Base-by-base conservation (phyloP, 2,329 filamentous ascomycete genomes). In the Emmonsiellopsis sp. region DNA sequence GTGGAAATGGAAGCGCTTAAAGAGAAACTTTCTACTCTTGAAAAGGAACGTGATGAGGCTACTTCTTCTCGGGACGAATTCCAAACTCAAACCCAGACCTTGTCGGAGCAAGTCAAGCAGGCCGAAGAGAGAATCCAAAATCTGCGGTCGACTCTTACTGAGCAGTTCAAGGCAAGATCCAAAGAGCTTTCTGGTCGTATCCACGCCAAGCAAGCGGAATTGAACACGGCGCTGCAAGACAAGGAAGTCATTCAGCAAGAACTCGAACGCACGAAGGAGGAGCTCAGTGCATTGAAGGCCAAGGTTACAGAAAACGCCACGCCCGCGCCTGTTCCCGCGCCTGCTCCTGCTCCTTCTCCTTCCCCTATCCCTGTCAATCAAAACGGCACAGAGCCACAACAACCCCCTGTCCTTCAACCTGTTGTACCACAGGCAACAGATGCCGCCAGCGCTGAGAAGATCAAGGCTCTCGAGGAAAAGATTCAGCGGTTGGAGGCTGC, bases 1-100 rank as follows among this genome's bases (percentile, higher is more conserved):
- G 89, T 88, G 2, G 92, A 97, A 65, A 81, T 96, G 66, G 92
- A 97, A 62, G 84, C 86, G 55, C 79, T 98, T 54, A 95, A 93
- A 73, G 83, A 87, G 65, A 84, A 85, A 55, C 81, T 96, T 51
- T 73, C 82, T 6, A 73, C 73, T 1, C 72, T 91, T 9, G 79
- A 89, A 65, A 73, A 76, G 32, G 86, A 91, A 65, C 79, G 84
- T 7, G 79, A 86, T 59, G 84, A 89, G 57, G 73, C 87, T 9
- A 73, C 80, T 49, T 69, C 74, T 2, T 76, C 76, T 61, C 77
- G 73, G 59, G 73, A 72, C 53, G 63, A 68, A 6, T 64, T 82
- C n/a, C 73, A 80, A 58, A 70, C 76, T 37, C 72, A 82, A 57
- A 63, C 76, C 32, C 71, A 75, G 41, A 66, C 66, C 7, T 69